Percentiles rank a stretch among this genome's conserved stretches.
These are phyloP conservation scores for Ascochyta pisi DNA, from an alignment of 2,329 filamentous ascomycete genomes.

Conservation along the genomic window DNA sequence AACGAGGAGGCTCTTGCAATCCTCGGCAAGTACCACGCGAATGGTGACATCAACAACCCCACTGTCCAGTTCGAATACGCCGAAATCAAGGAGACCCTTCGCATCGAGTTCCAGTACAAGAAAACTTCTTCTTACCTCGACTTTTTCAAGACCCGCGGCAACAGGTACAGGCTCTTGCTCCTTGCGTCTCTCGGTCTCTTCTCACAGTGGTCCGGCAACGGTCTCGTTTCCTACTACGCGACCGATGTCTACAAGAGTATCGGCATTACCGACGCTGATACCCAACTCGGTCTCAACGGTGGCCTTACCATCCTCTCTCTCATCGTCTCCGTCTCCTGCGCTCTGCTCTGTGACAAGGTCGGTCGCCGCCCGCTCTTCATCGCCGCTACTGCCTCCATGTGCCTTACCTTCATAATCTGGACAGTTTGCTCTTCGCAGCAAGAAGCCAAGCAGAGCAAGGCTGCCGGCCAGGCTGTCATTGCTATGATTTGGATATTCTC, in stretches of 20 bases:
- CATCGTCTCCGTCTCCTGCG: slow-evolving; percentile 63
- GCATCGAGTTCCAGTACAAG: slow-evolving; percentile 61
- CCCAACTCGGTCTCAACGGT: slow-evolving; percentile 54
- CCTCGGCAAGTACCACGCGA: slow-evolving; percentile 69
- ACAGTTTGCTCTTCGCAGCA: slow-evolving; percentile 57
- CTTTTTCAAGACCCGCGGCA: slow-evolving; percentile 68
- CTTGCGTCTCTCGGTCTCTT: slow-evolving; percentile 70
- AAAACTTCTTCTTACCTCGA: slow-evolving; percentile 63
- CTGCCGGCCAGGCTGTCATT: slow-evolving; percentile 56
- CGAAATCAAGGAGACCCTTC: slow-evolving; percentile 70
- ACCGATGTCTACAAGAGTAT: slow-evolving; percentile 67
- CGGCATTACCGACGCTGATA: slow-evolving; percentile 60
- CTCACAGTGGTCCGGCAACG: slow-evolving; percentile 73
- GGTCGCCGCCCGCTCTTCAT: slow-evolving; percentile 64
- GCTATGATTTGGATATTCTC: slow-evolving; percentile 60
- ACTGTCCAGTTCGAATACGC: slow-evolving; percentile 71
- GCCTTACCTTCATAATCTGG: slow-evolving; percentile 45
- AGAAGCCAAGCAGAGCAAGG: slow-evolving; percentile 53
- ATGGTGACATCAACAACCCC: slow-evolving; percentile 64
- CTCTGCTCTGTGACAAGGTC: slow-evolving; percentile 60
- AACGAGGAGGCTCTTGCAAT: slow-evolving; percentile 67
- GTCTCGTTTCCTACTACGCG: slow-evolving; percentile 71
- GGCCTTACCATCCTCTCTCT: slow-evolving; percentile 68
- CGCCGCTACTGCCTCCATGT: slow-evolving; percentile 47
- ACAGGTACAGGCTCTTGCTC: slow-evolving; percentile 68